Conservation (phyloP, 805 yeast genomes). For the Yamadazyma akitaensis region DNA sequence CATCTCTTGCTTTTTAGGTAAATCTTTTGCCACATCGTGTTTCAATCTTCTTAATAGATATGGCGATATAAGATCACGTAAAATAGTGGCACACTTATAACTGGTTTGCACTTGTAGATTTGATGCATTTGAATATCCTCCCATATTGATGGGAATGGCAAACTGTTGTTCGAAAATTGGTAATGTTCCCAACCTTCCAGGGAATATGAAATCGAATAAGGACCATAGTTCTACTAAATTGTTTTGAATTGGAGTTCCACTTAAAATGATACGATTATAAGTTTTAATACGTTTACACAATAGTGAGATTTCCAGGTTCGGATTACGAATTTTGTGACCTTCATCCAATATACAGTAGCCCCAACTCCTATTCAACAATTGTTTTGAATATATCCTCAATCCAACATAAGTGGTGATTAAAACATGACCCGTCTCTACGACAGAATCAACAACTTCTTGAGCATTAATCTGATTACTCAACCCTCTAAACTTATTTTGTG, state of each 20-base stretch:
- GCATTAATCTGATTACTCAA: conserved; percentile 39
- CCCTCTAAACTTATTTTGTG: conserved; percentile 18
- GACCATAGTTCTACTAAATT: conserved; percentile 92
- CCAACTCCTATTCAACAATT: conserved; percentile 71
- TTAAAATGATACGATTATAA: conserved; percentile 78
- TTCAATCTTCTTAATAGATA: conserved; percentile 84
- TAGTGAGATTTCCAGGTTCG: conserved; percentile 83
- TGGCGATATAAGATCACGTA: conserved; percentile 86
- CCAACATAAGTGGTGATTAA: conserved; percentile 92
- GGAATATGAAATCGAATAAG: conserved; percentile 89
- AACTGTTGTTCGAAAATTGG: conserved; percentile 94
- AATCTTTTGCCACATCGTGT: conserved; percentile 90
- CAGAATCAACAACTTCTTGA: conserved; percentile 50
- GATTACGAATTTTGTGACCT: conserved; percentile 95
- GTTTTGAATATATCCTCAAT: conserved; percentile 60
- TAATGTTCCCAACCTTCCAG: conserved; percentile 90
- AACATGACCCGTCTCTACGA: conserved; percentile 72
- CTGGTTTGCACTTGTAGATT: conserved; percentile 96
- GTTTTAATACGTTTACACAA: conserved; percentile 83
- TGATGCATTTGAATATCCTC: conserved; percentile 98
- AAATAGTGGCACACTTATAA: conserved; percentile 88
- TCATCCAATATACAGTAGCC: conserved; percentile 90
- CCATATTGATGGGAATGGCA: conserved; percentile 87
- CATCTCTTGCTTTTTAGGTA: conserved; percentile 91
- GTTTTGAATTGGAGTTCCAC: conserved; percentile 97